A percentile compares a stretch with the other conserved stretches of the same genome.
phyloP scores from a whole-genome alignment of 495 filamentous ascomycete species.

The Penicillium roqueforti region DNA sequence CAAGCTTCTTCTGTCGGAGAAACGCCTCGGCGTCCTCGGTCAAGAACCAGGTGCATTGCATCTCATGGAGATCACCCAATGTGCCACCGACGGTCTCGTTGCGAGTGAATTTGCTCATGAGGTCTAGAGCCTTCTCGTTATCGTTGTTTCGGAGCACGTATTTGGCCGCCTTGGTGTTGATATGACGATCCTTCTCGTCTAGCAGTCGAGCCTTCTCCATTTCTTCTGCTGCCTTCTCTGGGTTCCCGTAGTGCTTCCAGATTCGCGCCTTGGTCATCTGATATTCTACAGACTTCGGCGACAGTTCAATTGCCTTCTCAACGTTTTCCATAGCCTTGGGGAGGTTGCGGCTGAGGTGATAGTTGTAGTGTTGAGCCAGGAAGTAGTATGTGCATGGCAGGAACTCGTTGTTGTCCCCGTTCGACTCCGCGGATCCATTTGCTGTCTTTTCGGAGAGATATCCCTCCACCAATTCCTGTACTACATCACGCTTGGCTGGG shows the following conservation, averaged over 20 bases:
- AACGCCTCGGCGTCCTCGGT: conserved; percentile 94
- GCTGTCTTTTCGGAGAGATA: conserved; percentile 53
- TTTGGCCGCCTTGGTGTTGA: conserved; percentile 97
- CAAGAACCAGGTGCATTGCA: conserved; percentile 98
- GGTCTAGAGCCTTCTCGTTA: conserved; percentile 75
- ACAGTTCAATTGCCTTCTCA: conserved; percentile 71
- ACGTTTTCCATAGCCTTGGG: conserved; percentile 75
- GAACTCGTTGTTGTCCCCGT: conserved; percentile 56
- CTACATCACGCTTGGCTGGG: conserved; percentile 64
- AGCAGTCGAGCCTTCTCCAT: conserved; percentile 86
- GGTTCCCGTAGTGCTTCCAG: conserved; percentile 85
- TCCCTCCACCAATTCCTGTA: conserved; percentile 73
- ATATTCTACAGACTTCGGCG: conserved; percentile 80
- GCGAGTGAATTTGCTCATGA: conserved; percentile 92
- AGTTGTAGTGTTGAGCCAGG: conserved; percentile 95
- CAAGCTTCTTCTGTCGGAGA: conserved; percentile 73
- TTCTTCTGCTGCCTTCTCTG: conserved; percentile 71
- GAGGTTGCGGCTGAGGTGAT: conserved; percentile 78
- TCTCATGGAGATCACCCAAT: conserved; percentile 86
- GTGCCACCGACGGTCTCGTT: conserved; percentile 86
- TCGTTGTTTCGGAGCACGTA: conserved; percentile 93
- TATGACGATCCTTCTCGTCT: conserved; percentile 88
- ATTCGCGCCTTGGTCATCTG: conserved; percentile 94
- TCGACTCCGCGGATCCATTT: conserved; percentile 47
- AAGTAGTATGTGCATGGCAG: conserved; percentile 80